These are phyloP conservation scores for Conringia planisiliqua DNA, from an alignment of 345 rosid genomes.

Conservation along the genomic window DNA sequence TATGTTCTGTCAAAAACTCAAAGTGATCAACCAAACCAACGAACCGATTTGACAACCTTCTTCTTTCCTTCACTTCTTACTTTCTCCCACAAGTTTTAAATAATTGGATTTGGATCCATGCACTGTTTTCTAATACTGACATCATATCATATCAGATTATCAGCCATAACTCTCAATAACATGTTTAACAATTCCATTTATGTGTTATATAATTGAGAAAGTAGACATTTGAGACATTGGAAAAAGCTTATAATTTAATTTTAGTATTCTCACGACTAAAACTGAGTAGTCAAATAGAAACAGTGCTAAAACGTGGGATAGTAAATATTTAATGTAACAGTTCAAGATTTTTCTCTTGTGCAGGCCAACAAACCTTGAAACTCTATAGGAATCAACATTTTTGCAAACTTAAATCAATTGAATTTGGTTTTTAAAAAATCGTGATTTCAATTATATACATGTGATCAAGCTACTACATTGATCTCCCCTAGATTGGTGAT, in stretches of 20 bases:
- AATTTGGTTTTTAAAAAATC: not conserved
- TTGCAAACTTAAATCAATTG: not conserved
- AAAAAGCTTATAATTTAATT: not conserved
- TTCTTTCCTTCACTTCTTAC: conserved; percentile 22
- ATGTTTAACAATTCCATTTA: not conserved
- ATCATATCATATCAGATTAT: not conserved
- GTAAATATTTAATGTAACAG: not conserved
- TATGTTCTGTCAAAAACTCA: conserved; percentile 15
- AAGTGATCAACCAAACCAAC: conserved; percentile 29
- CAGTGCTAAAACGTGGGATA: not conserved
- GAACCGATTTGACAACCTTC: conserved; percentile 16
- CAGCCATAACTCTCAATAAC: not conserved
- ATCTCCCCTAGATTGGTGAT: conserved; percentile 21
- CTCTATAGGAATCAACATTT: not conserved
- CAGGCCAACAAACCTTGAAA: conserved; percentile 34
- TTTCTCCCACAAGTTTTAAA: not conserved
- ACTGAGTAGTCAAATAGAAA: conserved; percentile 14
- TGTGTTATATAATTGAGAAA: not conserved
- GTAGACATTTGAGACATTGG: not conserved
- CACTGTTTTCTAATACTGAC: not conserved
- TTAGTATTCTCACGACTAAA: not conserved
- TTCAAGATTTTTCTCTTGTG: not conserved
- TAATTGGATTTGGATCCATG: conserved; percentile 8
- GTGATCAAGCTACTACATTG: conserved; percentile 18
- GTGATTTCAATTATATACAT: conserved; percentile 8